These are phyloP conservation scores for Hypoxylon trugodes DNA, from an alignment of 495 filamentous ascomycete genomes.

Conservation along the genomic window DNA sequence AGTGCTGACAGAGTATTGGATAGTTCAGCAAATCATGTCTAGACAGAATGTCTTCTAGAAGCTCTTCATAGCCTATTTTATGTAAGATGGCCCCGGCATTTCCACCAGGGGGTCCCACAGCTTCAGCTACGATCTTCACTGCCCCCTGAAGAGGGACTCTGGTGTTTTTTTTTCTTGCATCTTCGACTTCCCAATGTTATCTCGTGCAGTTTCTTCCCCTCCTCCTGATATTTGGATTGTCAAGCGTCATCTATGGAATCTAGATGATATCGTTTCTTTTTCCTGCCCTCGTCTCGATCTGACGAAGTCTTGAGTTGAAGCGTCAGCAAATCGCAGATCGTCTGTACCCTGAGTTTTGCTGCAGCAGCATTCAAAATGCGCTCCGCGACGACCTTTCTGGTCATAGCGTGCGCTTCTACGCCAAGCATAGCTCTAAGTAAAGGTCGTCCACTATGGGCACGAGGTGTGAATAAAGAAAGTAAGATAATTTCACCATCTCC, in stretches of 20 bases:
- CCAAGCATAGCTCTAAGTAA: constrained; percentile 1
- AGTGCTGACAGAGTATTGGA: constrained; percentile 24
- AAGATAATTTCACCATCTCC: constrained; percentile 5
- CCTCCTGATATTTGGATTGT: constrained; percentile 1
- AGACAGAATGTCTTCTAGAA: constrained; percentile 29
- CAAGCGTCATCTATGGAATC: background rate
- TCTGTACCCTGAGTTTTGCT: too few relatives aligned
- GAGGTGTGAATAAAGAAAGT: constrained; percentile 27
- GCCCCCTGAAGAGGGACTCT: constrained; percentile 11
- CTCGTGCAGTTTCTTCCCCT: background rate
- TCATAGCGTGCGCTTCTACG: constrained; percentile 14
- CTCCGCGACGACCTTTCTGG: constrained; percentile 6
- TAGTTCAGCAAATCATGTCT: constrained; percentile 18
- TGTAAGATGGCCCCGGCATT: constrained; percentile 23
- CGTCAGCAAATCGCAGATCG: constrained; percentile 2
- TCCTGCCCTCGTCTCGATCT: background rate
- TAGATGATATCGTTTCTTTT: constrained; percentile 1
- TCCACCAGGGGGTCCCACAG: constrained; percentile 1
- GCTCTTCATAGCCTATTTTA: constrained; percentile 22
- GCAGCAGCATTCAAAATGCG: constrained; percentile 11
- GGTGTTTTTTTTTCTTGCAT: constrained; percentile 9
- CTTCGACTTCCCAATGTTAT: constrained; percentile 2
- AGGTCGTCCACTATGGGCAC: constrained; percentile 1
- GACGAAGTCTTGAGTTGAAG: background rate
- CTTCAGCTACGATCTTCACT: constrained; percentile 17